Evolutionary conservation across 1,284 basidiomycete genomes (phyloP).

Genomic region (Sporisorium reilianum): DNA sequence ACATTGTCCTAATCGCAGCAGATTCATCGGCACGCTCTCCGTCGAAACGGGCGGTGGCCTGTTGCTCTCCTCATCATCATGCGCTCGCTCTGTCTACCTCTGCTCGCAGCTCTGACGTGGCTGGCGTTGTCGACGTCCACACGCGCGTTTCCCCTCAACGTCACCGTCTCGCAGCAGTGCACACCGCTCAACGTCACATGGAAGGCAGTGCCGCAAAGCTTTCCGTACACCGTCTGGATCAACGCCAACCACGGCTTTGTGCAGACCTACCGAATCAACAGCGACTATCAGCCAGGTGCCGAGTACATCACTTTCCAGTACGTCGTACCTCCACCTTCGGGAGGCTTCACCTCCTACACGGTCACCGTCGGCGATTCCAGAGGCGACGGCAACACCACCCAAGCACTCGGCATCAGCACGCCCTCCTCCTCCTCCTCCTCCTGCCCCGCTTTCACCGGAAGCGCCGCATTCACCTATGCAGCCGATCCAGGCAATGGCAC

Average conservation of each 20-base stretch:
- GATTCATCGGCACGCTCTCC: not conserved
- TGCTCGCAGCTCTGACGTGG: conserved; percentile 15
- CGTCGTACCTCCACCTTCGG: conserved; percentile 36
- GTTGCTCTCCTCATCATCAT: conserved; percentile 11
- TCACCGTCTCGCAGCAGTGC: conserved; percentile 51
- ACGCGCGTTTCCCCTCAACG: conserved; percentile 27
- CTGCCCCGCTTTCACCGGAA: conserved; percentile 46
- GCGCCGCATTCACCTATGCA: conserved; percentile 41
- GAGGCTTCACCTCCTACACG: conserved; percentile 39
- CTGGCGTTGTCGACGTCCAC: conserved; percentile 10
- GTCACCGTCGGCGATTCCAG: conserved; percentile 45
- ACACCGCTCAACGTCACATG: conserved; percentile 58
- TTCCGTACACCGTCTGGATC: conserved; percentile 58
- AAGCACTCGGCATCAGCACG: conserved; percentile 30
- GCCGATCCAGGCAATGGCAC: conserved; percentile 38
- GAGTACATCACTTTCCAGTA: conserved; percentile 55
- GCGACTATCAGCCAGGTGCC: conserved; percentile 45
- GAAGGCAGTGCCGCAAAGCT: conserved; percentile 22
- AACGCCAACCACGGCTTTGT: conserved; percentile 41
- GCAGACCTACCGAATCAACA: conserved; percentile 45
- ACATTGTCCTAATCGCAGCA: not conserved
- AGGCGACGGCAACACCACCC: conserved; percentile 54
- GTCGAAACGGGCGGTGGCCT: not conserved
- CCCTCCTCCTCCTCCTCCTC: conserved; percentile 16
- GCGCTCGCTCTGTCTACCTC: conserved; percentile 14